Conservation (phyloP, 495 filamentous ascomycete genomes). For the Daldinia childiae region DNA sequence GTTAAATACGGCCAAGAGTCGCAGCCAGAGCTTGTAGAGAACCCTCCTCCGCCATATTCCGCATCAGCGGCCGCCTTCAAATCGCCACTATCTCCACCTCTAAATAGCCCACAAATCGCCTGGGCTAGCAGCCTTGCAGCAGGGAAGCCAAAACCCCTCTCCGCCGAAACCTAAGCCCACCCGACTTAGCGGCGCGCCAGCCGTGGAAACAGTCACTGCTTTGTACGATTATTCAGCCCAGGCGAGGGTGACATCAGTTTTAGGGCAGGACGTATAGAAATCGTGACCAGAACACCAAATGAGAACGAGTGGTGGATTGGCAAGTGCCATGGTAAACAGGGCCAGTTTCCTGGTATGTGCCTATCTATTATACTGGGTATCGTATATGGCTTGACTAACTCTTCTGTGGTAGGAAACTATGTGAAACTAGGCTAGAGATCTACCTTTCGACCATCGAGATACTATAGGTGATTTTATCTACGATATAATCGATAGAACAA, state of each 20-base stretch:
- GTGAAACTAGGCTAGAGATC: conserved; percentile 42
- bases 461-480: conserved; percentile 11
- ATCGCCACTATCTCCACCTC: conserved; percentile 64
- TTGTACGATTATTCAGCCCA: conserved; percentile 97
- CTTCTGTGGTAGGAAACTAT: conserved; percentile 39
- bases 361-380: neutral
- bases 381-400: conserved; percentile 19
- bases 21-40: conserved; percentile 41
- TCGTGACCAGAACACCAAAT: conserved; percentile 79
- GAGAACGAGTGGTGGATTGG: conserved; percentile 98
- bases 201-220: conserved; percentile 78
- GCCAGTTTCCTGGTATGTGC: conserved; percentile 89
- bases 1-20: conserved; percentile 44
- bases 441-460: neutral
- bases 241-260: conserved; percentile 94
- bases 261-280: conserved; percentile 90
- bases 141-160: conserved; percentile 85
- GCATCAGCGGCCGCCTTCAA: conserved; percentile 50
- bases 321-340: conserved; percentile 75
- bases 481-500: conserved; percentile 16
- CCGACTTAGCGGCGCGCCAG: conserved; percentile 70
- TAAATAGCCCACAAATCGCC: conserved; percentile 48
- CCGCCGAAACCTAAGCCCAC: conserved; percentile 92
- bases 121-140: conserved; percentile 71
- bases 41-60: conserved; percentile 70